A percentile compares a stretch with the other conserved stretches of the same genome.
Evolutionary conservation across 2,329 filamentous ascomycete species (phyloP).

Genomic region (Fusarium phyllophilum): DNA sequence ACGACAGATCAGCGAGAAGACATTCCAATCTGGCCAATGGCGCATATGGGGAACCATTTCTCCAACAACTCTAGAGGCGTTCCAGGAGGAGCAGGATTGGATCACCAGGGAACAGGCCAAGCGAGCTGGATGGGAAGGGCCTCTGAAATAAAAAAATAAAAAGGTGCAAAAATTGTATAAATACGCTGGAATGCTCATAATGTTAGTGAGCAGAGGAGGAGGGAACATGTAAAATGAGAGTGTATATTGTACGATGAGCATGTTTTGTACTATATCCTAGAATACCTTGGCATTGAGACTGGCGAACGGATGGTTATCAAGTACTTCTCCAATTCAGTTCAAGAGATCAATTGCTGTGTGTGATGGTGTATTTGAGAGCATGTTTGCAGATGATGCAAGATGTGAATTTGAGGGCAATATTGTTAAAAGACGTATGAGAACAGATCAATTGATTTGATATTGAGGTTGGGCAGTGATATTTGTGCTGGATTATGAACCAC

Average conservation of each 20-base stretch:
- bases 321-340: conserved; percentile 37
- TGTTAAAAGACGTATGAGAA: no score
- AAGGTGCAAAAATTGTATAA: neutral
- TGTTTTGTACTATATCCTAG: conserved; percentile 45
- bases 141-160: conserved; percentile 28
- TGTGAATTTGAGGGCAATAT: neutral
- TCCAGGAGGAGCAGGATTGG: conserved; percentile 49
- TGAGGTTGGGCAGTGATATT: neutral
- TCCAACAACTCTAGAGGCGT: conserved; percentile 61
- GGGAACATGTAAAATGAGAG: conserved; percentile 37
- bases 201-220: neutral
- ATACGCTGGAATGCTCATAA: neutral
- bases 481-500: neutral
- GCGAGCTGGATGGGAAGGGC: conserved; percentile 47
- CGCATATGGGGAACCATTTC: conserved; percentile 71
- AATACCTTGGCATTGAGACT: conserved; percentile 37
- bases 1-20: conserved; percentile 55
- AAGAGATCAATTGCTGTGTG: neutral
- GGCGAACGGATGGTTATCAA: conserved; percentile 36
- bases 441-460: neutral
- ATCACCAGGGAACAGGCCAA: conserved; percentile 48
- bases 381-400: neutral
- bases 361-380: neutral
- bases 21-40: conserved; percentile 65
- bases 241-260: conserved; percentile 45